Conservation (phyloP, 176 grass and related monocot species). For the Avena eriantha region DNA sequence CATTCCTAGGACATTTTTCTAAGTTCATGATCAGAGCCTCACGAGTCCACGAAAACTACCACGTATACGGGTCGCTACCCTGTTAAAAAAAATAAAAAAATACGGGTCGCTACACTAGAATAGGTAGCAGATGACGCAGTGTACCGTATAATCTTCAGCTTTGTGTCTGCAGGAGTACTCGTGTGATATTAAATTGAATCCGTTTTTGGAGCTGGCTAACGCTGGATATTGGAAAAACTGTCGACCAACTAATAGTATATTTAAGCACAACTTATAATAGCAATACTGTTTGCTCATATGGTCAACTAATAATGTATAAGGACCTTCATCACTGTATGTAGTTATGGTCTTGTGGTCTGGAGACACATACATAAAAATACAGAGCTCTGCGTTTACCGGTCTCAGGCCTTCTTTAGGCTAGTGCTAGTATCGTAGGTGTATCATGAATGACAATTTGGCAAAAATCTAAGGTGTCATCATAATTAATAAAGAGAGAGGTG, state of each 20-base stretch:
- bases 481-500: too few relatives aligned
- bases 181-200: background rate
- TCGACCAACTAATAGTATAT: background rate
- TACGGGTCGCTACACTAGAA: background rate
- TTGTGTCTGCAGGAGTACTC: background rate
- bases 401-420: too few relatives aligned
- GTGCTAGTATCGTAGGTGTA: too few relatives aligned
- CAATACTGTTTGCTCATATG: background rate
- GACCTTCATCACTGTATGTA: too few relatives aligned
- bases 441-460: too few relatives aligned
- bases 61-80: background rate
- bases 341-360: too few relatives aligned
- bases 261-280: background rate
- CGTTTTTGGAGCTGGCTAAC: background rate
- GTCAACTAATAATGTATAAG: background rate
- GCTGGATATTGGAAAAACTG: background rate
- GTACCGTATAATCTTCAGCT: slow-evolving; percentile 4
- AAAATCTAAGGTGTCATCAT: too few relatives aligned
- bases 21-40: background rate
- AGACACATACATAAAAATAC: too few relatives aligned
- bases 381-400: too few relatives aligned
- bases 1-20: background rate
- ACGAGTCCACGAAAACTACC: background rate
- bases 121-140: background rate
- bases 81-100: background rate